phyloP scores from a whole-genome alignment of 192 early-diverging fungal genomes.

The Coemansia sp. region DNA sequence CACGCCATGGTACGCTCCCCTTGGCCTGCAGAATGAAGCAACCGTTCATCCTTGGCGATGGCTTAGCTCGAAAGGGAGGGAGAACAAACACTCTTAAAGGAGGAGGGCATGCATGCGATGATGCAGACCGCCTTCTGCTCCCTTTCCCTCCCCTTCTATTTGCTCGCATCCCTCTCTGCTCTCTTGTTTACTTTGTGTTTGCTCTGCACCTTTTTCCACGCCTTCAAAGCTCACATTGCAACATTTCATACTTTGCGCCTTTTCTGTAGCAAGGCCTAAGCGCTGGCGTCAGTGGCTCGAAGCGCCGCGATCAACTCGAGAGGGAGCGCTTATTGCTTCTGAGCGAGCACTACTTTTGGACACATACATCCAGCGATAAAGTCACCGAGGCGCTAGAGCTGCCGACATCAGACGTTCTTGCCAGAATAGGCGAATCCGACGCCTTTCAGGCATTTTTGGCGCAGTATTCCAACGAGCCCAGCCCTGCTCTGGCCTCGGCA shows the following conservation, averaged over 20 bases:
- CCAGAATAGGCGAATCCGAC: neutral
- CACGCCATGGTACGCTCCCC: neutral
- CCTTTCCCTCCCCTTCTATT: neutral
- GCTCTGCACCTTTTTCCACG: neutral
- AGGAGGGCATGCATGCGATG: neutral
- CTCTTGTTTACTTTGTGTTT: neutral
- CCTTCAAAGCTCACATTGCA: neutral
- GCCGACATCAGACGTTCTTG: neutral
- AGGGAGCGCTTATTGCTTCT: constrained; percentile 17
- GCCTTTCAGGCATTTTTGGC: constrained; percentile 21
- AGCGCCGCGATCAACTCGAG: constrained; percentile 18
- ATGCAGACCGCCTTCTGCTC: neutral
- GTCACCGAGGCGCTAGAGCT: constrained; percentile 11
- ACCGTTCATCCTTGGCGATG: neutral
- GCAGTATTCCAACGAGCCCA: constrained; percentile 21
- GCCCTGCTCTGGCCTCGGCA: constrained; percentile 9
- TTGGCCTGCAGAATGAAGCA: neutral
- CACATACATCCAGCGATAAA: constrained; percentile 14
- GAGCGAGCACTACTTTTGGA: constrained; percentile 40
- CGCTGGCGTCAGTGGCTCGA: neutral
- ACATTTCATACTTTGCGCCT: neutral
- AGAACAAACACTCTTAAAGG: too few relatives aligned
- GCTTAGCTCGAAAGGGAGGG: neutral
- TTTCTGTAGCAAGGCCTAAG: constrained; percentile 3
- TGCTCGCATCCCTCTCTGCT: too few relatives aligned